These are phyloP conservation scores for Arthrobotrys musiformis DNA, from an alignment of 2,329 filamentous ascomycete species.

Conservation along the genomic window DNA sequence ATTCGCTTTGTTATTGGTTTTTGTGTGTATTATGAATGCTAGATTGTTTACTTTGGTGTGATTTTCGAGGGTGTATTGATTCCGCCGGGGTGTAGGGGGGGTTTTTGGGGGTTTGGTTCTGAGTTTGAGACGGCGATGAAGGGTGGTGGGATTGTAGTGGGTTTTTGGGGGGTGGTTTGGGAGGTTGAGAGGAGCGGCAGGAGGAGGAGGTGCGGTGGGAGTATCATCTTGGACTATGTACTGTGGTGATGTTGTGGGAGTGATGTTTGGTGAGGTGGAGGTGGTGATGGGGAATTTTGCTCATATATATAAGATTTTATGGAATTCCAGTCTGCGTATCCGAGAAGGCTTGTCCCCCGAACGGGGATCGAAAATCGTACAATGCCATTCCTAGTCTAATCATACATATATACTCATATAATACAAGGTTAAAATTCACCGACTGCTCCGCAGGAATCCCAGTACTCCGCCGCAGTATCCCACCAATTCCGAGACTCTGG, in stretches of 20 bases:
- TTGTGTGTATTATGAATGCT: no score
- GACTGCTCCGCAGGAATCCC: slow-evolving; percentile 75
- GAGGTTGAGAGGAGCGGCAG: neutral
- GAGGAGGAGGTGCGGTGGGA: neutral
- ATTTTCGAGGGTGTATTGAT: no score
- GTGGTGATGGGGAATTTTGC: neutral
- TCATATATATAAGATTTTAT: no score
- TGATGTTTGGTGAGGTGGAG: no score
- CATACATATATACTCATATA: neutral
- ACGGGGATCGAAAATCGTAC: neutral
- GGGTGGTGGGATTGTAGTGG: neutral
- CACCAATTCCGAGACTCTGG: slow-evolving; percentile 78
- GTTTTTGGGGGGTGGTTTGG: neutral
- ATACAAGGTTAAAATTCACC: slow-evolving; percentile 57
- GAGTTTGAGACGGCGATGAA: slow-evolving; percentile 14
- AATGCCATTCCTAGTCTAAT: no score
- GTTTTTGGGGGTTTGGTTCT: no score
- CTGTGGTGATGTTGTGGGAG: neutral
- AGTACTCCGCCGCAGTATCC: slow-evolving; percentile 90
- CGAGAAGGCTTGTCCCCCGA: no score
- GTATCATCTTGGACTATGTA: neutral
- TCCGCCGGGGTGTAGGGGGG: no score
- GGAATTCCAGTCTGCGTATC: no score
- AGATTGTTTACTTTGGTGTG: no score
- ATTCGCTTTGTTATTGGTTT: slow-evolving; percentile 35